Evolutionary conservation across 305 asterid genomes (phyloP), one percentile per base, ranked within the genome.

Genomic region (Coffea humblotiana): DNA sequence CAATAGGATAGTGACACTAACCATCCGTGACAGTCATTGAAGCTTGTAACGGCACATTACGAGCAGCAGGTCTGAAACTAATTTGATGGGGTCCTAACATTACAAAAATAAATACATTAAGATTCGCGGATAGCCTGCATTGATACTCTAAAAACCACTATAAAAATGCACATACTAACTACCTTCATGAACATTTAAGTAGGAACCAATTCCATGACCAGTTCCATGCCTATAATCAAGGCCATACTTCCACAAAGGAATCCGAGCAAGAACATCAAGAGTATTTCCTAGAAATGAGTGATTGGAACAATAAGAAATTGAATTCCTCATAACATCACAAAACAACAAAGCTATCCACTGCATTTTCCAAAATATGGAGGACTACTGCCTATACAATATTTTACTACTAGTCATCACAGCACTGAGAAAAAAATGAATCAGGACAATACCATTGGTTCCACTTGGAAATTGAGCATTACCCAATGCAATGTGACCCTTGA

Each of bases 181-280:
- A 96, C 99, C 97, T 88, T 96, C 99, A 85, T 96, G 99, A 87
- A 96, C 98, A 89, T 92, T 91, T 78, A 96, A 91, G 91, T 86
- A 94, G 79, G 97, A 91, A 60, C 98, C 99, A 64, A 94, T 91
- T 82, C 99, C 99, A 85, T 96, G 99, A 79, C 99, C 99, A 79
- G 99, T 96, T 69, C 99, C 99, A 81, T 96, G 99, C 86, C 97
- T 92, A 86, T 92, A 96, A 86, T 96, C 99, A 83, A 96, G 99
- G 77, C 99, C 98, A 84, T 90, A 74, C 87, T 90, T 96, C 99
- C 98, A 96, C 92, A 96, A 83, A 32, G 96, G 96, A 79, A 89
- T 27, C 74, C 98, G 92, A 79, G 99, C 99, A 83, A 96, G 97
- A 87, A 91, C 56, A 68, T 96, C 99, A 79, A 96, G 95, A 80